Percentiles rank a stretch among this genome's conserved stretches.
Evolutionary conservation across 1,284 basidiomycete species (phyloP).

Genomic region (Leucoagaricus sp.): DNA sequence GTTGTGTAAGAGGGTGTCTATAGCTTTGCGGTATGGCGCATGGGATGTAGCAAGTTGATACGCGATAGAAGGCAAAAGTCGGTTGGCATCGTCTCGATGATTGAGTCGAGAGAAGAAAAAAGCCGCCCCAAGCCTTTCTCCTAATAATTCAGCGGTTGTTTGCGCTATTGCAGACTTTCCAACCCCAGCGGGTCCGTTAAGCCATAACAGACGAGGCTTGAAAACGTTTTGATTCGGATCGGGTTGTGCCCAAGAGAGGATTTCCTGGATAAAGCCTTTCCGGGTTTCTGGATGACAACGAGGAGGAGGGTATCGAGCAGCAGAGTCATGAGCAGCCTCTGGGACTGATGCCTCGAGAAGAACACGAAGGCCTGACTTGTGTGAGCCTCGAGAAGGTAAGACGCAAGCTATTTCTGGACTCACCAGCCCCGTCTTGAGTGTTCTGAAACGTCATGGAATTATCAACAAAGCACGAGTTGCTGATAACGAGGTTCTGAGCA

Average conservation of each 20-base stretch:
- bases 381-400: not conserved
- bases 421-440: not conserved
- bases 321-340: constrained; percentile 20
- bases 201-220: not conserved
- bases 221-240: not conserved
- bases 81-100: not conserved
- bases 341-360: constrained; percentile 2
- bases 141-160: not conserved
- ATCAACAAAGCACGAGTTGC: not conserved
- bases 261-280: not conserved
- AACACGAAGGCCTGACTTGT: not conserved
- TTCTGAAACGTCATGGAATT: not conserved
- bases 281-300: constrained; percentile 2
- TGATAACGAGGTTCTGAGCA: not conserved
- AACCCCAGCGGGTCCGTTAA: constrained; percentile 4
- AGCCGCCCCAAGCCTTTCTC: not conserved
- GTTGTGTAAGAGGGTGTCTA: not conserved
- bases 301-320: not conserved
- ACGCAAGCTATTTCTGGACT: not conserved
- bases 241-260: not conserved
- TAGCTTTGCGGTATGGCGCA: not conserved
- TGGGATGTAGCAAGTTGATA: constrained; percentile 2
- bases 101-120: constrained; percentile 8
- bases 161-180: constrained; percentile 12
- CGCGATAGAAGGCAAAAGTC: constrained; percentile 1